Conservation (phyloP, 164 flowering plant genomes). For the grape (Vitis vinifera) region ASM3070453v1 NC_081815.1:1715501-1716000, state of each 20-base stretch:
- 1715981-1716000: background rate
- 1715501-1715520: conserved; percentile 91
- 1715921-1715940: conserved; percentile 23
- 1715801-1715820: conserved; percentile 1
- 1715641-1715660: background rate
- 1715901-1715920: conserved; percentile 80
- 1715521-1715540: conserved; percentile 88
- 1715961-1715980: background rate
- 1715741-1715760: conserved; percentile 7
- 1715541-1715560: conserved; percentile 98
- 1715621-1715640: background rate
- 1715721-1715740: conserved; percentile 94
- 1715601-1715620: background rate
- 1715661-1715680: conserved; percentile 88
- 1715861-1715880: conserved; percentile 81
- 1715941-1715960: background rate
- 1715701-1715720: conserved; percentile 97
- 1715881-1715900: conserved; percentile 82
- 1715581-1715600: conserved; percentile 50
- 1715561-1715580: conserved; percentile 95
- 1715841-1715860: conserved; percentile 83
- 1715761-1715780: background rate
- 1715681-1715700: conserved; percentile 99
- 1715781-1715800: background rate
- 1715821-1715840: conserved; percentile 50